phyloP scores from a whole-genome alignment of 2,329 filamentous ascomycete species.

The Trichoderma atroviride region DNA sequence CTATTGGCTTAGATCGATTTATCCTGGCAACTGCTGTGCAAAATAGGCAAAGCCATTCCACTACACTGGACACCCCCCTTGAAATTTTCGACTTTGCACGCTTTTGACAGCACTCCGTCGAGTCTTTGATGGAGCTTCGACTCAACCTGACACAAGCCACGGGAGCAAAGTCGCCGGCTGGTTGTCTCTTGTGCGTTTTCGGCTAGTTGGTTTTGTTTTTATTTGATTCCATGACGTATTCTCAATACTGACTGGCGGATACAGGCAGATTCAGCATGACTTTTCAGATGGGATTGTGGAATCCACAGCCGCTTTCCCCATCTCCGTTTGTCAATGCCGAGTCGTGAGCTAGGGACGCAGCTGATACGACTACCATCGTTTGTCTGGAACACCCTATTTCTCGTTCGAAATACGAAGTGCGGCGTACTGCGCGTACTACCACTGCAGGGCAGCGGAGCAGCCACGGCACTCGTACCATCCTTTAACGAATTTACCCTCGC shows the following conservation, averaged over 20 bases:
- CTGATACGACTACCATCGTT: not conserved
- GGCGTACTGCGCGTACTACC: not conserved
- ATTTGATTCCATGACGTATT: not conserved
- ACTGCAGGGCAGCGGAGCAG: not conserved
- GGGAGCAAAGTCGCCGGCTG: slow-evolving; percentile 9
- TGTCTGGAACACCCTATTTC: not conserved
- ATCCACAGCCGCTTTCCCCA: slow-evolving; percentile 5
- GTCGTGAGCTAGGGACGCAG: not conserved
- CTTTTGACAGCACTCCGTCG: slow-evolving; percentile 18
- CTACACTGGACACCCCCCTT: not conserved
- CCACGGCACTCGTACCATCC: not conserved
- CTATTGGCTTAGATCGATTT: slow-evolving; percentile 13
- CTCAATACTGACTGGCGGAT: not conserved
- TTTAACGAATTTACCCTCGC: not conserved
- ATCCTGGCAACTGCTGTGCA: not conserved
- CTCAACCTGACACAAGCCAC: slow-evolving; percentile 12
- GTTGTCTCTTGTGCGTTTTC: not conserved
- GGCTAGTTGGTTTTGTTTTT: not conserved
- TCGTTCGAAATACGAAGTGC: not conserved
- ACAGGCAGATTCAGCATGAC: slow-evolving; percentile 4
- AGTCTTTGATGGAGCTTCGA: slow-evolving; percentile 12
- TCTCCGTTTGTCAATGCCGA: slow-evolving; percentile 2
- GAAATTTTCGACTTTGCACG: not conserved
- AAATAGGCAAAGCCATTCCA: slow-evolving; percentile 7
- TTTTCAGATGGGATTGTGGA: not conserved